These are phyloP conservation scores for Fraxinus excelsior DNA, from an alignment of 257 asterid genomes.

Conservation along the genomic window DNA sequence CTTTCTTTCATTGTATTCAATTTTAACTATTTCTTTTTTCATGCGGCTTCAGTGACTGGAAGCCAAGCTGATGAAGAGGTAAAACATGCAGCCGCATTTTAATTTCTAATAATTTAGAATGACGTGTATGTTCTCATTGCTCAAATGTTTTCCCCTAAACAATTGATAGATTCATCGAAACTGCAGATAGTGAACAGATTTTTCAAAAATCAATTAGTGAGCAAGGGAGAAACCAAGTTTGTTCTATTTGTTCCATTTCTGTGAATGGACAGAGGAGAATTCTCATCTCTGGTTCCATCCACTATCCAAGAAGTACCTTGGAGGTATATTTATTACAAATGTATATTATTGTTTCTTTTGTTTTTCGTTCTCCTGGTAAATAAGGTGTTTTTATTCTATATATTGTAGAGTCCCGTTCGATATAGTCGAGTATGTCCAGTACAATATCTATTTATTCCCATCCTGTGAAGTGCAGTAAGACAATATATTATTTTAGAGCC, in stretches of 20 bases:
- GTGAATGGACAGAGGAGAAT: conserved; percentile 54
- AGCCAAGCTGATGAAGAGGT: conserved; percentile 95
- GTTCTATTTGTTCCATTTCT: conserved; percentile 27
- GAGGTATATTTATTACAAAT: conserved; percentile 39
- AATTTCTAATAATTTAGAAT: conserved; percentile 14
- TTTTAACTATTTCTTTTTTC: conserved; percentile 27
- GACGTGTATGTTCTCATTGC: conserved; percentile 19
- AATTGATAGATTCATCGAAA: conserved; percentile 85
- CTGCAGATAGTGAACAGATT: conserved; percentile 95
- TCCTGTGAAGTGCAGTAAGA: too few species aligned
- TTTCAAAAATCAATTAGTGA: conserved; percentile 91
- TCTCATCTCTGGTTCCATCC: conserved; percentile 63
- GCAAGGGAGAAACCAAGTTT: conserved; percentile 97
- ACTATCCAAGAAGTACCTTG: conserved; percentile 64
- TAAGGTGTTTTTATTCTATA: too few species aligned
- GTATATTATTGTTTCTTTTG: not conserved
- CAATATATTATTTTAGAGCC: too few species aligned
- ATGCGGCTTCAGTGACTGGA: conserved; percentile 74
- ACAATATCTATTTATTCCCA: too few species aligned
- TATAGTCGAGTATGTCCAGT: too few species aligned
- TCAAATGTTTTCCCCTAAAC: conserved; percentile 51
- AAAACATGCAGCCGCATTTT: conserved; percentile 7
- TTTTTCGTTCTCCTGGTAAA: not conserved
- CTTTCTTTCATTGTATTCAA: conserved; percentile 21
- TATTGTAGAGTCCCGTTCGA: too few species aligned